Evolutionary conservation across 1,284 basidiomycete species (phyloP).

Genomic region (Irpex sp.): DNA sequence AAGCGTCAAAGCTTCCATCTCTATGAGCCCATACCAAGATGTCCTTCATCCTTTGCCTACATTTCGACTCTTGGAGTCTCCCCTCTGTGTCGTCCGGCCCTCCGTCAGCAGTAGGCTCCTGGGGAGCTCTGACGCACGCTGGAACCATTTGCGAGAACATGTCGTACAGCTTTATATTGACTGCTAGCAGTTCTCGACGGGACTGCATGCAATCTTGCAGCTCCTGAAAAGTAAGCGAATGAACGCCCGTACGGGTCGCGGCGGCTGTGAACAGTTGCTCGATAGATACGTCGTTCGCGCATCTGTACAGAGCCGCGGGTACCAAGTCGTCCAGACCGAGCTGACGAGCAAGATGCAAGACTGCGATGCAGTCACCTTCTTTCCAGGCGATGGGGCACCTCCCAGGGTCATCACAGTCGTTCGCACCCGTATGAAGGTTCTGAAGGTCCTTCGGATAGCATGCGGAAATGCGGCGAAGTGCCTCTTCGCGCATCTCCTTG

Average conservation of each 20-base stretch:
- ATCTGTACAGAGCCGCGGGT: conserved; percentile 4
- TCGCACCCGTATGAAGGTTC: neutral
- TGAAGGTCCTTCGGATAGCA: neutral
- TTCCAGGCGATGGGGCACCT: neutral
- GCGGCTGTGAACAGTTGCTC: neutral
- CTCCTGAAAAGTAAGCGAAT: neutral
- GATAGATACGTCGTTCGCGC: neutral
- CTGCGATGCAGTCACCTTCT: neutral
- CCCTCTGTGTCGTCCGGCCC: too few species aligned
- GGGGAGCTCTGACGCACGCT: too few species aligned
- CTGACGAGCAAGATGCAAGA: conserved; percentile 3
- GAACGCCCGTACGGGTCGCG: neutral
- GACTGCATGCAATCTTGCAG: neutral
- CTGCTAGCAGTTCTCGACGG: neutral
- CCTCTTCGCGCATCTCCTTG: neutral
- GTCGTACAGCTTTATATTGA: neutral
- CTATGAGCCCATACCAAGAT: neutral
- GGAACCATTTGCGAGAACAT: neutral
- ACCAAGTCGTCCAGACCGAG: neutral
- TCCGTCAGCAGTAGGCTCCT: too few species aligned
- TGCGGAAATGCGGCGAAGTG: neutral
- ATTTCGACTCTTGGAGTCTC: neutral
- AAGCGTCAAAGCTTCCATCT: neutral
- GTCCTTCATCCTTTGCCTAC: neutral
- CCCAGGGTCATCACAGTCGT: neutral